A percentile compares a stretch with the other conserved stretches of the same genome.
phyloP scores from a whole-genome alignment of 208 protist species.

The Crithidia mellificae region DNA sequence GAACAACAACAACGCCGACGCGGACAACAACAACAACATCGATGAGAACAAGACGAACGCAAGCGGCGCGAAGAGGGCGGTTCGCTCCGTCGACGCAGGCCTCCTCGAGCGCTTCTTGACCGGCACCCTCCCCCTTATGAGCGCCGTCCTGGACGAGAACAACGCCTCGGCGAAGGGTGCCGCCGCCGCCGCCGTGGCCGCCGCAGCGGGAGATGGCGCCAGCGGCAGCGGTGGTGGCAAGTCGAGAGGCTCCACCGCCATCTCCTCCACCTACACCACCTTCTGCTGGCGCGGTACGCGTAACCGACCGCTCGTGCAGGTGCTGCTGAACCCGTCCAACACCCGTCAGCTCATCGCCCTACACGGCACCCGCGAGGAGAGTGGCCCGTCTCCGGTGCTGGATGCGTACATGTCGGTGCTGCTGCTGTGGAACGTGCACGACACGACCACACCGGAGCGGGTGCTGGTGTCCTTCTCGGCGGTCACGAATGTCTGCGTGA shows the following conservation, averaged over 20 bases:
- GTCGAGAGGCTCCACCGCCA: conserved; percentile 51
- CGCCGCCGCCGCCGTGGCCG: conserved; percentile 6
- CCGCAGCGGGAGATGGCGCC: not conserved
- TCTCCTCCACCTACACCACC: conserved; percentile 56
- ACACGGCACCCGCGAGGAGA: conserved; percentile 37
- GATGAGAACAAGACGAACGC: not conserved
- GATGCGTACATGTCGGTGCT: conserved; percentile 70
- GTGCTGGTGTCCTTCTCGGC: conserved; percentile 55
- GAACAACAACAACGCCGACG: too few relatives aligned
- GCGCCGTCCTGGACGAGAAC: conserved; percentile 72
- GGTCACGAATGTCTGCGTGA: conserved; percentile 63
- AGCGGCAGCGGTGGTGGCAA: conserved; percentile 10
- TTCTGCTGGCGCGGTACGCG: conserved; percentile 50
- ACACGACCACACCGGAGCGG: conserved; percentile 59
- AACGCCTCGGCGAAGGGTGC: conserved; percentile 18
- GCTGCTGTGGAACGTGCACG: conserved; percentile 77
- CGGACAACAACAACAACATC: conserved; percentile 1
- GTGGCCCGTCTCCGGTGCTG: conserved; percentile 42
- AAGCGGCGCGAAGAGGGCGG: not conserved
- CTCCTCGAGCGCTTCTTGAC: conserved; percentile 63
- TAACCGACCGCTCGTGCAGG: conserved; percentile 57
- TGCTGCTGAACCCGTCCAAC: conserved; percentile 48
- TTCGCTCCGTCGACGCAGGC: conserved; percentile 49
- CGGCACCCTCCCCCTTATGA: conserved; percentile 69
- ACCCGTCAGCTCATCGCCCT: conserved; percentile 52